These are phyloP conservation scores for Circinella umbellata DNA, from an alignment of 371 early-diverging fungal species.

Conservation along the genomic window DNA sequence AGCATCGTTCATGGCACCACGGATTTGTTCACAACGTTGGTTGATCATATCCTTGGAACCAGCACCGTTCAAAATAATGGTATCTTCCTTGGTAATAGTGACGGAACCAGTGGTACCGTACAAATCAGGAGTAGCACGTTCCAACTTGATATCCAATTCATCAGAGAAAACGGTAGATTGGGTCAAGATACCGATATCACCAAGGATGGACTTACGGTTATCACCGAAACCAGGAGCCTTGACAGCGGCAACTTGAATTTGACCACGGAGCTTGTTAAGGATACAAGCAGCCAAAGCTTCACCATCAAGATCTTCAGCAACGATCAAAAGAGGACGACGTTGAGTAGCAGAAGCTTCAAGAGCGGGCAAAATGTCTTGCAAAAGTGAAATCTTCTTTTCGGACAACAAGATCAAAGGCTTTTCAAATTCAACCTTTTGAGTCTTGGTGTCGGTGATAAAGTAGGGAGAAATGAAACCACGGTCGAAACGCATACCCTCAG, in stretches of 20 bases:
- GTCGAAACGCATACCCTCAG: constrained; percentile 99
- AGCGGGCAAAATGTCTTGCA: constrained; percentile 95
- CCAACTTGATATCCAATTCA: constrained; percentile 95
- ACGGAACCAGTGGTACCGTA: constrained; percentile 89
- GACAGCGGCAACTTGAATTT: constrained; percentile 94
- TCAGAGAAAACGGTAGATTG: constrained; percentile 94
- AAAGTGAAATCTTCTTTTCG: constrained; percentile 95
- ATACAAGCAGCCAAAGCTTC: constrained; percentile 98
- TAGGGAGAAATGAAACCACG: constrained; percentile 99
- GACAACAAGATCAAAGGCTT: constrained; percentile 95
- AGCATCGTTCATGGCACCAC: constrained; percentile 81
- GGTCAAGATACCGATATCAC: constrained; percentile 95
- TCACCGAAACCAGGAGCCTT: constrained; percentile 99
- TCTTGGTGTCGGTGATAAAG: constrained; percentile 97
- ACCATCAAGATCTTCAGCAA: constrained; percentile 98
- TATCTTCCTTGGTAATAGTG: constrained; percentile 98
- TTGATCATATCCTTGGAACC: constrained; percentile 87
- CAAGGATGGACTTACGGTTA: constrained; percentile 97
- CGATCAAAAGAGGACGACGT: constrained; percentile 95
- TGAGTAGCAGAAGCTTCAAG: constrained; percentile 93
- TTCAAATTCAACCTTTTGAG: constrained; percentile 98
- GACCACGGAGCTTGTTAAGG: constrained; percentile 98
- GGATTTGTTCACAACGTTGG: constrained; percentile 96
- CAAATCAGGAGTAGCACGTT: constrained; percentile 89
- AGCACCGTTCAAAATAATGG: constrained; percentile 94